Evolutionary conservation across 2,329 filamentous ascomycete species (phyloP), one percentile per base, ranked within the genome.

Genomic region (Diaporthe vaccinii): DNA sequence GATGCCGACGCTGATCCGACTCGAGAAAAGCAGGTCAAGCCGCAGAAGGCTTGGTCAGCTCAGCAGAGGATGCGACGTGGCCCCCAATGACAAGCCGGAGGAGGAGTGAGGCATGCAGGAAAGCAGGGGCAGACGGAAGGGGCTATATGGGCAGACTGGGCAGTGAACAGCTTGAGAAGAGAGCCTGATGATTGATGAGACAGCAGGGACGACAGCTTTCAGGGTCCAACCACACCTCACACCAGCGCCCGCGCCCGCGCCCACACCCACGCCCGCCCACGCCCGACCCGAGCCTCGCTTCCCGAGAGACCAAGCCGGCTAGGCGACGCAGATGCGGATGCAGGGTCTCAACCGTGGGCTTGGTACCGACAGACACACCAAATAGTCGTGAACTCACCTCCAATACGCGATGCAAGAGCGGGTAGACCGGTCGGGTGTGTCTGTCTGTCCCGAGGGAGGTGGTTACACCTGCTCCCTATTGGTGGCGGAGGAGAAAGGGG

Each of bases 201-300:
- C 65, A 39, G 34, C n/a, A 55, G 49, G 31, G 28, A 55, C 44
- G 49, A 53, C 65, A 55, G 49, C 49, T 69, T 51, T 31, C 36
- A 65, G 58, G 71, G 71, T 73, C 58, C 58, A 73, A 46, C 71
- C 71, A 73, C 71, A 65, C 57, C 57, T 51, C 41, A 15, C 53
- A 59, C 14, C 53, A 59, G 34, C 59, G 25, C 39, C 59, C 39
- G 31, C 44, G 34, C 46, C 65, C 65, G 14, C 34, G 34, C 34
- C 34, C 34, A 9, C 34, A 9, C 49, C 62, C 44, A 34, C 62
- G 28, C 57, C 22, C 34, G 57, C 28, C 62, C 41, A 28, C 39
- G 58, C 58, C n/a, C 58, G 49, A 53, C 65, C 65, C 65, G 65
- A 69, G 65, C 65, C 65, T 65, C 28, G 34, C 49, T 28, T 15